phyloP scores from a whole-genome alignment of 2,329 filamentous ascomycete species.

The Penicillium sumatraense region DNA sequence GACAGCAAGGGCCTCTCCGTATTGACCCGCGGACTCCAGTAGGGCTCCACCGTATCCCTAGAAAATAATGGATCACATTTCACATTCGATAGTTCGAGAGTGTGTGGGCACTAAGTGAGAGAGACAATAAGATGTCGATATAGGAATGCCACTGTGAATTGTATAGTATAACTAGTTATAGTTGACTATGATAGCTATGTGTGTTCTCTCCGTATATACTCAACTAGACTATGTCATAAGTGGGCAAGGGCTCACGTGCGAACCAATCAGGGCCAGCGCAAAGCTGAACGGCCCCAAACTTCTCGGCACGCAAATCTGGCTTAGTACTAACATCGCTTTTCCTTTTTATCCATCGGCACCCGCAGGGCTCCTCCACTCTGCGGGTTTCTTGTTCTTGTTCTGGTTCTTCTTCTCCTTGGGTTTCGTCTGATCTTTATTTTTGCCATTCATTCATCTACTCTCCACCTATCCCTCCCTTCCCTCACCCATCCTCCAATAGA shows the following conservation, averaged over 20 bases:
- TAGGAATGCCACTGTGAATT: not conserved
- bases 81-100: constrained; percentile 1
- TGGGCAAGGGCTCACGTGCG: constrained; percentile 22
- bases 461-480: not conserved
- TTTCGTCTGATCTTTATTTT: not conserved
- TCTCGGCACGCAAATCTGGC: constrained; percentile 22
- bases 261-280: constrained; percentile 20
- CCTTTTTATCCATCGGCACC: constrained; percentile 31
- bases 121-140: too few species aligned
- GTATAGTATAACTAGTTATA: not conserved
- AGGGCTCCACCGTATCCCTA: constrained; percentile 26
- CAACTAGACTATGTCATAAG: constrained; percentile 24
- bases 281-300: constrained; percentile 22
- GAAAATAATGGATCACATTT: constrained; percentile 27
- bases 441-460: too few species aligned
- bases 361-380: constrained; percentile 30
- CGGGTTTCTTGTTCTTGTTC: constrained; percentile 24
- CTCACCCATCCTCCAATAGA: constrained; percentile 24
- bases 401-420: not conserved
- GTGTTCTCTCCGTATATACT: not conserved
- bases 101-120: not conserved
- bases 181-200: not conserved
- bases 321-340: constrained; percentile 16
- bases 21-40: constrained; percentile 27
- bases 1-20: constrained; percentile 23